Conservation (phyloP, 2,329 filamentous ascomycete species). For the Pyricularia pennisetigena region DNA sequence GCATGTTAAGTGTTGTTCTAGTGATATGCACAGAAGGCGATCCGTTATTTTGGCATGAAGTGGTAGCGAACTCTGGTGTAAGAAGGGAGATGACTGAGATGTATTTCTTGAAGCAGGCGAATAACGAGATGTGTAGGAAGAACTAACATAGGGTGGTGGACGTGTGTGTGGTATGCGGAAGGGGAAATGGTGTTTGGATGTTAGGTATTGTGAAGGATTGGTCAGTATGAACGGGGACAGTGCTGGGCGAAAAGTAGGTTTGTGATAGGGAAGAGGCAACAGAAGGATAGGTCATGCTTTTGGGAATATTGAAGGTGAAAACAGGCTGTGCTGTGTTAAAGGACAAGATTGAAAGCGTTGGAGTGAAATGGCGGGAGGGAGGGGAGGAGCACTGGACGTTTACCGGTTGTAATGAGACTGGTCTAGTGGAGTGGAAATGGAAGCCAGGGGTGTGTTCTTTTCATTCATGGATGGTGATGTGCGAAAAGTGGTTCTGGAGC, state of each 20-base stretch:
- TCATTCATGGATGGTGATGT: not conserved
- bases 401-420: not conserved
- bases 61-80: not conserved
- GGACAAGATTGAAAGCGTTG: not conserved
- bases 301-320: not conserved
- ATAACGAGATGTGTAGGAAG: not conserved
- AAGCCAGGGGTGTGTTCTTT: not conserved
- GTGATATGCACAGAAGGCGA: too few species aligned
- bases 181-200: not conserved
- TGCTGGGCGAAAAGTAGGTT: not conserved
- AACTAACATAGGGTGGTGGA: too few species aligned
- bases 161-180: not conserved
- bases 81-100: not conserved
- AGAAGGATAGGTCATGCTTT: not conserved
- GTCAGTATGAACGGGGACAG: not conserved
- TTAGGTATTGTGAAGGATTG: not conserved
- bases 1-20: not conserved
- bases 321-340: not conserved
- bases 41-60: not conserved
- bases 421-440: not conserved
- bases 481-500: not conserved
- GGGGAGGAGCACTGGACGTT: not conserved
- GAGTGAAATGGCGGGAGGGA: not conserved
- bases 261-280: not conserved
- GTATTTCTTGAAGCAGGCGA: not conserved